These are phyloP conservation scores for Beauveria australis DNA, from an alignment of 2,329 filamentous ascomycete species.

Conservation along the genomic window DNA sequence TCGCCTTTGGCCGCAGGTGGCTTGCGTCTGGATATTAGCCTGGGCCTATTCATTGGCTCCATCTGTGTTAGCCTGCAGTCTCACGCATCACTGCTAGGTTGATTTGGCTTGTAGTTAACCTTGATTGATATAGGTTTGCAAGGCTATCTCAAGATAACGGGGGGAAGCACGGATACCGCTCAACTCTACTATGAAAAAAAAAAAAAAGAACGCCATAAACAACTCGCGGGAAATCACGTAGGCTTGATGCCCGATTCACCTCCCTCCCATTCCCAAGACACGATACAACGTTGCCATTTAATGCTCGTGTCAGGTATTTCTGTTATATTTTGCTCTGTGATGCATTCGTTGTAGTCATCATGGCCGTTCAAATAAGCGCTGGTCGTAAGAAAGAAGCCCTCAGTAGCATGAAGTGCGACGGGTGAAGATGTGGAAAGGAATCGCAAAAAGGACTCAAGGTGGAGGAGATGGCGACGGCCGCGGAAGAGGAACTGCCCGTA, in stretches of 20 bases:
- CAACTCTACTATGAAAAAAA: background rate
- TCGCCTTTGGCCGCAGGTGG: background rate
- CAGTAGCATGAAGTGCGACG: background rate
- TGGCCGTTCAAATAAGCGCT: slow-evolving; percentile 5
- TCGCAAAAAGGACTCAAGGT: background rate
- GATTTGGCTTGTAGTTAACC: background rate
- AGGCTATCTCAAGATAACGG: background rate
- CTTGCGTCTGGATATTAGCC: background rate
- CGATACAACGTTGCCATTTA: slow-evolving; percentile 6
- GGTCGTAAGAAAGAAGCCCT: background rate
- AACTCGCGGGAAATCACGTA: background rate
- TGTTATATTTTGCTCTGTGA: slow-evolving; percentile 12
- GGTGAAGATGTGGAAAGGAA: background rate
- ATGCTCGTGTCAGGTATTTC: slow-evolving; percentile 2
- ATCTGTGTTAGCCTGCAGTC: background rate
- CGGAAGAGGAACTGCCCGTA: too few species aligned
- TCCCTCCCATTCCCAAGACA: slow-evolving; percentile 5
- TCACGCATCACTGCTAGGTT: background rate
- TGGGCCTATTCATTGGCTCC: background rate
- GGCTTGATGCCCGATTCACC: background rate
- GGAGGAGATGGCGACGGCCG: background rate
- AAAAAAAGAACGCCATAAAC: background rate
- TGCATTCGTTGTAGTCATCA: slow-evolving; percentile 11
- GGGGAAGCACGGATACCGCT: background rate
- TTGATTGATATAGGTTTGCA: background rate